Conservation (phyloP, 352 stramenopile species). For the Thraustochytrium sp. region DNA sequence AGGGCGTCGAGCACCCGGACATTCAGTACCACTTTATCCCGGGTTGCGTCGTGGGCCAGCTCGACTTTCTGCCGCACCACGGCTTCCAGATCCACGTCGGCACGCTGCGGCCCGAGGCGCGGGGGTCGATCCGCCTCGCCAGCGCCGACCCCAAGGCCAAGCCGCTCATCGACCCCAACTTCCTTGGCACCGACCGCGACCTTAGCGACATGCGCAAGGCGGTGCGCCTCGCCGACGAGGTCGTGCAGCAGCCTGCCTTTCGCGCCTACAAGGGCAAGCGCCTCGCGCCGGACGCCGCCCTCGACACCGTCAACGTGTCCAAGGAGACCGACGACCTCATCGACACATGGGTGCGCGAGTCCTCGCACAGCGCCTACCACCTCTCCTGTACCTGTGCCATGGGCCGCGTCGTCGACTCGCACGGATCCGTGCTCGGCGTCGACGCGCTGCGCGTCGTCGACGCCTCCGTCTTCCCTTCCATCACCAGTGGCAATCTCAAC, state of each 20-base stretch:
- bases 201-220: slow-evolving; percentile 66
- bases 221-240: slow-evolving; percentile 70
- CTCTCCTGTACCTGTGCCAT: slow-evolving; percentile 80
- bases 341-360: slow-evolving; percentile 68
- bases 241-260: slow-evolving; percentile 74
- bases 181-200: slow-evolving; percentile 70
- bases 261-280: slow-evolving; percentile 70
- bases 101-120: slow-evolving; percentile 73
- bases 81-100: slow-evolving; percentile 77
- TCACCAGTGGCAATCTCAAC: slow-evolving; percentile 88
- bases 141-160: slow-evolving; percentile 66
- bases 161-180: slow-evolving; percentile 77
- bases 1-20: slow-evolving; percentile 71
- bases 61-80: slow-evolving; percentile 60
- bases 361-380: slow-evolving; percentile 77
- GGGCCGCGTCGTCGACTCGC: slow-evolving; percentile 75
- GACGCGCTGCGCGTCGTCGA: slow-evolving; percentile 80
- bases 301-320: slow-evolving; percentile 41
- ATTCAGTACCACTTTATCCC: slow-evolving; percentile 82
- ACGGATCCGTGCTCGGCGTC: slow-evolving; percentile 72
- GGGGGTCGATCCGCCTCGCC: slow-evolving; percentile 68
- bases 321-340: slow-evolving; percentile 66
- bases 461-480: slow-evolving; percentile 85
- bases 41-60: slow-evolving; percentile 65
- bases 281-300: slow-evolving; percentile 61